Evolutionary conservation across 1,139 yeast genomes (phyloP), one percentile per base, ranked within the genome.

Genomic region (Blastobotrys persicus): DNA sequence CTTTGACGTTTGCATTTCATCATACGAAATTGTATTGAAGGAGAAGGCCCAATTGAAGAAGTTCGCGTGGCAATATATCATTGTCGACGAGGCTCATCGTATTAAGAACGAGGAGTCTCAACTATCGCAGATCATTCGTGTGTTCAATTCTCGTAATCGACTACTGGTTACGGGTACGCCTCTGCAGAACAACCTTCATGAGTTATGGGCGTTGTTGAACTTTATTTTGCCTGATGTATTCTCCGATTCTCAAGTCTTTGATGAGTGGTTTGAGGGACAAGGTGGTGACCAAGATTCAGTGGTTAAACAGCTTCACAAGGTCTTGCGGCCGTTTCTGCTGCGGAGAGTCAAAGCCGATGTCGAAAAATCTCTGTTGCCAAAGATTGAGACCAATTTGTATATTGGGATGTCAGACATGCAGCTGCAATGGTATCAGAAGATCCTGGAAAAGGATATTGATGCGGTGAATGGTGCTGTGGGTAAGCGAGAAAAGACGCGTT

Each of bases 401-500:
- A 86, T 88, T 46, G 96, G 96, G 26, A 88, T 92, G 97, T 80
- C 96, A 0, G 86, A 83, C 18, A 92, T 92, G 98, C 98, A 92
- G 69, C 73, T 82, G 44, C 78, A 80, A 59, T 92, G 98, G 98
- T 92, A 92, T 66, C 85, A 83, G 64, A 84, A 85, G 61, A 75
- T 92, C 52, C 71, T 92, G 46, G 97, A 89, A 63, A 91, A 91
- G 64, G 98, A 92, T 65, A 84, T 92, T 38, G 98, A 91, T 66
- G 98, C 98, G 0, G 96, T 92, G 14, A 92, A 92, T 66, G 96
- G 96, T 37, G 89, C 84, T 2, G 83, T 82, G 42, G 96, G 95
- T 4, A 86, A 84, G 64, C 76, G 92, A 52, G 97, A 91, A 64
- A 91, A 91, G 64, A 91, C 97, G 1, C 76, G 98, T 50, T 73